A percentile compares a stretch with the other conserved stretches of the same genome.
Evolutionary conservation across 345 rosid genomes (phyloP).

Genomic region (Camelina laxa): DNA sequence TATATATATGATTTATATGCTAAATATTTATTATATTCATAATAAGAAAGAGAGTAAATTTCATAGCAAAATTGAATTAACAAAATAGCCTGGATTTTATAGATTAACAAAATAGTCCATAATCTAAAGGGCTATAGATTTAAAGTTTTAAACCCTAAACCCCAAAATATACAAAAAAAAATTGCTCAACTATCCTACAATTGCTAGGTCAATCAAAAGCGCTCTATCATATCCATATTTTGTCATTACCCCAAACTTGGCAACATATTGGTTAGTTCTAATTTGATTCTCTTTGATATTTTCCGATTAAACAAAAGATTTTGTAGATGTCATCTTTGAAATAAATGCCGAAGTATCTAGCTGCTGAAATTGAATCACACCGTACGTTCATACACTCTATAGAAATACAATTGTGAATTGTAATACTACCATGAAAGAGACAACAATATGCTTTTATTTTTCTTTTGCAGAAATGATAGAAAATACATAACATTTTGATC

Average conservation of each 20-base stretch:
- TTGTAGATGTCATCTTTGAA: slow-evolving; percentile 39
- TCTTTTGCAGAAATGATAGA: background rate
- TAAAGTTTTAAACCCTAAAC: background rate
- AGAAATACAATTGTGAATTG: background rate
- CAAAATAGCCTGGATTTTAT: too few relatives aligned
- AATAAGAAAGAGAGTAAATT: background rate
- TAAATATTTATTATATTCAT: background rate
- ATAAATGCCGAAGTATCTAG: slow-evolving; percentile 10
- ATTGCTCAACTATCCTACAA: background rate
- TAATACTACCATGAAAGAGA: slow-evolving; percentile 6
- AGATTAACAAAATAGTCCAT: background rate
- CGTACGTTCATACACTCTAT: slow-evolving; percentile 34
- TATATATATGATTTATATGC: background rate
- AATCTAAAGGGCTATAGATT: too few relatives aligned
- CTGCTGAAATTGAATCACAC: slow-evolving; percentile 17
- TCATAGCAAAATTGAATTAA: background rate
- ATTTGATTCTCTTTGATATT: slow-evolving; percentile 40
- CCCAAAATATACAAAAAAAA: background rate
- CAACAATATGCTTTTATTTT: background rate
- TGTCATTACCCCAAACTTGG: slow-evolving; percentile 40
- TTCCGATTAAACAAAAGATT: slow-evolving; percentile 29
- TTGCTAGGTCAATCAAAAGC: slow-evolving; percentile 24
- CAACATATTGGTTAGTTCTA: slow-evolving; percentile 26
- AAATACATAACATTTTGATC: slow-evolving; percentile 5
- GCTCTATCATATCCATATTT: slow-evolving; percentile 27